Evolutionary conservation across 2,329 filamentous ascomycete genomes (phyloP), one percentile per base, ranked within the genome.

Genomic region (Eutypella sp.): DNA sequence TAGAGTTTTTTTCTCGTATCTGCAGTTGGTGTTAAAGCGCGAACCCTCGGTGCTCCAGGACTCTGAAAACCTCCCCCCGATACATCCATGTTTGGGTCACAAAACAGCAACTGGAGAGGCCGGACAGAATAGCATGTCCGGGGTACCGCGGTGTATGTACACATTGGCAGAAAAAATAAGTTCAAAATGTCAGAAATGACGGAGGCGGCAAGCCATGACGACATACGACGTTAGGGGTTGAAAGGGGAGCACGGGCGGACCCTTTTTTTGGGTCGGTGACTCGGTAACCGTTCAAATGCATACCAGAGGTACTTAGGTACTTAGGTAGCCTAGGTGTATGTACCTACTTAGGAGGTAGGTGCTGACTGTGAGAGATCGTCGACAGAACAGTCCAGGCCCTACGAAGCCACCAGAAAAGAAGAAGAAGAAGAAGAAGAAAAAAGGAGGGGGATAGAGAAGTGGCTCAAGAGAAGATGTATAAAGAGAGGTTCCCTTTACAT

Each of bases 161-260:
- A 33, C 7, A 7, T 13, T 29, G 13, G 25, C 13, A 13, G 18
- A 37, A 24, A 7, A 20, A n/a, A n/a, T n/a, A n/a, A n/a, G n/a
- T n/a, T n/a, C 19, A 39, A 39, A 24, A 39, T 2, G 36, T 16
- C 19, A 19, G 13, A n/a, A 39, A 39, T 39, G 36, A 39, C 36
- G 36, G 36, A 39, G 36, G 36, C 20, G 36, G 36, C 36, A 24
- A 39, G 36, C 20, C 15, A 39, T 39, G 36, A 39, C 36, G 36
- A 39, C 36, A 39, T 39, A 39, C 22, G 36, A 24, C 36, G 36
- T 39, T 39, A n/a, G 36, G 36, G 36, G 2, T 24, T 22, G 20
- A 39, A 24, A 23, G 36, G n/a, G 13, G n/a, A n/a, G 19, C 18
- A 4, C n/a, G n/a, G 36, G 19, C 18, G 36, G 36, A 39, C 36